Evolutionary conservation across 495 filamentous ascomycete genomes (phyloP).

Genomic region (Aspergillus coremiiformis): DNA sequence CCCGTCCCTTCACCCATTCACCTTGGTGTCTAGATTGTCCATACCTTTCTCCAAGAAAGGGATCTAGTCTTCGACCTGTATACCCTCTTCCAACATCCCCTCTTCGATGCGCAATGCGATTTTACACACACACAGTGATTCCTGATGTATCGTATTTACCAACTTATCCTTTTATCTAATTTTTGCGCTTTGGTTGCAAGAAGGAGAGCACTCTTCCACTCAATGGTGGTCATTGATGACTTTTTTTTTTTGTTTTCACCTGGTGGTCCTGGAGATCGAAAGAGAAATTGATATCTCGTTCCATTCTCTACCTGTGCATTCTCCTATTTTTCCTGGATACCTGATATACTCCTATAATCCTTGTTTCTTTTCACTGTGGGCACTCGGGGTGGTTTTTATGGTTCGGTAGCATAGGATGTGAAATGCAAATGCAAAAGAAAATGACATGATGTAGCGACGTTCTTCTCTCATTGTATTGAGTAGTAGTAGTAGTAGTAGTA

Average conservation of each 20-base stretch:
- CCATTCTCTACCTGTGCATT: constrained; percentile 10
- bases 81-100: background rate
- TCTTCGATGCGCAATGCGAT: background rate
- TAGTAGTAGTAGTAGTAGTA: too few relatives aligned
- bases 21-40: background rate
- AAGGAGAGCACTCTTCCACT: constrained; percentile 6
- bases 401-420: constrained; percentile 4
- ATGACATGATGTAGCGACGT: constrained; percentile 20
- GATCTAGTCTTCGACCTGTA: background rate
- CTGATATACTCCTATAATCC: constrained; percentile 19
- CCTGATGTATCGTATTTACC: constrained; percentile 21
- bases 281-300: constrained; percentile 5
- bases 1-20: background rate
- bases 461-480: background rate
- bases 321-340: constrained; percentile 22
- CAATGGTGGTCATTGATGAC: constrained; percentile 1
- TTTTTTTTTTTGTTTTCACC: background rate
- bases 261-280: constrained; percentile 15
- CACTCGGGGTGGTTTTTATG: constrained; percentile 4
- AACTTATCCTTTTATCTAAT: constrained; percentile 15
- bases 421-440: background rate
- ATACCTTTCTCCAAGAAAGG: background rate
- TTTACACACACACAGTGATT: constrained; percentile 7
- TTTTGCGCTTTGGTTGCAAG: constrained; percentile 11
- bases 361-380: constrained; percentile 4